Percentiles rank a stretch among this genome's conserved stretches.
Evolutionary conservation across 768 basidiomycete genomes (phyloP).

Genomic region (Dacryopinax spathularia): DNA sequence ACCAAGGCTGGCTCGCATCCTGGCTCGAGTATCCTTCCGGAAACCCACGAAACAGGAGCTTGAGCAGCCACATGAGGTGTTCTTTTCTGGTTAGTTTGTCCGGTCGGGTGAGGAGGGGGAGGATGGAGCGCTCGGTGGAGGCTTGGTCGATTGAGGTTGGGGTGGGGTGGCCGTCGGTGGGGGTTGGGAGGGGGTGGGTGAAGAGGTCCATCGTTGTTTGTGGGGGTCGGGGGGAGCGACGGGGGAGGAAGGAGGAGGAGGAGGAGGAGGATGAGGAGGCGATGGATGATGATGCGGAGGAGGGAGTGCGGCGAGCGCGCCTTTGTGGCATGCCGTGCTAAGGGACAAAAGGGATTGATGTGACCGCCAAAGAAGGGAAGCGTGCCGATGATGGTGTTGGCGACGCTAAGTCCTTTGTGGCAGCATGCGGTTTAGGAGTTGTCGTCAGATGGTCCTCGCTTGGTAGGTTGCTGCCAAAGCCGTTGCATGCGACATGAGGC

Average conservation of each 20-base stretch:
- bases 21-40: constrained; percentile 65
- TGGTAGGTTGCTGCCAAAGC: background rate
- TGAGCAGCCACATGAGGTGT: background rate
- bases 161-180: background rate
- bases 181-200: background rate
- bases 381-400: too few species aligned
- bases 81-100: background rate
- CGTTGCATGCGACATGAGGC: background rate
- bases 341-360: too few species aligned
- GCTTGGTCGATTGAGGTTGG: background rate
- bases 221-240: background rate
- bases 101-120: background rate
- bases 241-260: background rate
- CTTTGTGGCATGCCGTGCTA: too few species aligned
- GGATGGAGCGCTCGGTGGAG: background rate
- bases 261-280: background rate
- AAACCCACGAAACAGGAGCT: constrained; percentile 53
- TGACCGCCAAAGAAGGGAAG: too few species aligned
- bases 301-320: too few species aligned
- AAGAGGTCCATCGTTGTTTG: too few species aligned
- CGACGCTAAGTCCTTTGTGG: too few species aligned
- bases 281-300: too few species aligned
- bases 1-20: constrained; percentile 92
- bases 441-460: too few species aligned
- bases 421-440: too few species aligned